Base-by-base conservation (phyloP, 345 rosid genomes). In the Fremontodendron californicum region DNA sequence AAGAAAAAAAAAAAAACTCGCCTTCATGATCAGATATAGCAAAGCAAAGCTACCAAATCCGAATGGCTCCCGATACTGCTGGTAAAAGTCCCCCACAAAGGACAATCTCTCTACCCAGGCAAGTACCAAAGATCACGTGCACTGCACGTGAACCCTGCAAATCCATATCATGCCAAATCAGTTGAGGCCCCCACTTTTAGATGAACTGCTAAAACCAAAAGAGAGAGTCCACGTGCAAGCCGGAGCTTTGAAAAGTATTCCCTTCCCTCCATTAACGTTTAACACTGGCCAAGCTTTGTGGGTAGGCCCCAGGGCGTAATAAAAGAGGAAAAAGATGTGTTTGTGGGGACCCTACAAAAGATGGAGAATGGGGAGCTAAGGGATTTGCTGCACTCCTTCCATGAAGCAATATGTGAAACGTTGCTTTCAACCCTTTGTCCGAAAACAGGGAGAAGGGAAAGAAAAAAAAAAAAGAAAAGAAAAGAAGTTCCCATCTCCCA, bases 81-180 rank as follows among this genome's bases (percentile, higher is more conserved):
- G 71, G 64, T 11, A 7, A 55, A 37, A 49, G n/a, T n/a, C 19
- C 40, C 49, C 68, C 68, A 31, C 74, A 37, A 37, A 71, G 72
- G 69, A 70, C 75, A 37, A 15, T 35, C 43, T 13, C 29, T 35
- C 6, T 1, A 40, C 4, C 35, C 35, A 11, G 27, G 35, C 35
- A 58, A 27, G 63, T 58, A 48, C 18, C 52, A 16, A 0, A 3
- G 25, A 76, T 79, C 85, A 79, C 77, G 81, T 79, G 82, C 42
- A 54, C 1, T 37, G 31, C 75, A 82, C 76, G 78, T 82, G 82
- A 77, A 61, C 7, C 3, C 78, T 68, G 71, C 55, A 77, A 73
- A 39, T 21, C 62, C 66, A 25, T 27, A 21, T 52, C 66, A 60
- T 31, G 23, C 51, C 4, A 6, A 69, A 58, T 73, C 69, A 79